Evolutionary conservation across 768 basidiomycete genomes (phyloP).

Genomic region (Hydnomerulius pinastri): DNA sequence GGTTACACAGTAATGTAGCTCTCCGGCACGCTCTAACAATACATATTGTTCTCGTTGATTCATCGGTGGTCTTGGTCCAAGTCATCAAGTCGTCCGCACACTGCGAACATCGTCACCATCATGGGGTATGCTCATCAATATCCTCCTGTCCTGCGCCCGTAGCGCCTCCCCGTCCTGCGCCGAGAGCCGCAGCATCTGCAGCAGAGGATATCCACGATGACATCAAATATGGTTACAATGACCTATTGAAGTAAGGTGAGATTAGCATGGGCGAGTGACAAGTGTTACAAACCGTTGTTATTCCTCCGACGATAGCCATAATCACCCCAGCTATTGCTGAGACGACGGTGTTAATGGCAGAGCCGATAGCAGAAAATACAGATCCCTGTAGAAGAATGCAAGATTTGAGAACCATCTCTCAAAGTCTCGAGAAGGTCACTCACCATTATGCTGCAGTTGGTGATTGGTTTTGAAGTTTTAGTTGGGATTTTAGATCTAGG

Average conservation of each 20-base stretch:
- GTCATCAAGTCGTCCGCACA: neutral
- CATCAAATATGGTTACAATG: constrained; percentile 63
- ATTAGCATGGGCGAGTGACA: neutral
- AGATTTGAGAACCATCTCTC: neutral
- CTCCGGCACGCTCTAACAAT: neutral
- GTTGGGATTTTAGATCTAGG: too few relatives aligned
- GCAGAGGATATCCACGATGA: constrained; percentile 53
- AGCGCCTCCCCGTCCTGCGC: constrained; percentile 9
- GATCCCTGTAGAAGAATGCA: constrained; percentile 44
- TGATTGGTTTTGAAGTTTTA: too few relatives aligned
- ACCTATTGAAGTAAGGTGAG: constrained; percentile 41
- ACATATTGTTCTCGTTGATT: neutral
- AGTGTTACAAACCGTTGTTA: constrained; percentile 52
- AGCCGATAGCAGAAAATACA: constrained; percentile 63
- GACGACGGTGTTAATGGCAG: constrained; percentile 58
- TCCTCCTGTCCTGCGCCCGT: neutral
- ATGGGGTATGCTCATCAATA: neutral
- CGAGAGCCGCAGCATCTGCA: constrained; percentile 38
- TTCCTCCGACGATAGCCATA: constrained; percentile 51
- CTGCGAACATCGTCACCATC: neutral
- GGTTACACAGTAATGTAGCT: neutral
- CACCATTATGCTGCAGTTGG: constrained; percentile 12
- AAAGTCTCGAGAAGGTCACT: neutral
- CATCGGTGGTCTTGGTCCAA: neutral
- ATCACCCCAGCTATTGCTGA: constrained; percentile 58